Evolutionary conservation across 2,329 filamentous ascomycete species (phyloP).

Genomic region (Geosmithia morbida): DNA sequence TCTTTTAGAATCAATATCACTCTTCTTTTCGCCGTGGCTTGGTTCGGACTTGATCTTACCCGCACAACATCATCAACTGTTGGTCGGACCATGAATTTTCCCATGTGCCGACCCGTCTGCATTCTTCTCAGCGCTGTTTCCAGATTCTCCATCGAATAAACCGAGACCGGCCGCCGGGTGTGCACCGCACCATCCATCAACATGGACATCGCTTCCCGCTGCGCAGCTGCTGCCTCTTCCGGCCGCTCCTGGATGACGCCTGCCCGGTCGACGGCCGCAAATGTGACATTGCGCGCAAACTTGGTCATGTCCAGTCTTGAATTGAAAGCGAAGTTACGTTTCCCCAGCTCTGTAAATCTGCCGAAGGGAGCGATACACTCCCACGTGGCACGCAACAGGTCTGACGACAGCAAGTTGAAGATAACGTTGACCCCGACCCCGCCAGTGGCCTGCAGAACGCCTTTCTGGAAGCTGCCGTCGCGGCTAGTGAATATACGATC

Average conservation of each 20-base stretch:
- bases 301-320: slow-evolving; percentile 16
- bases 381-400: slow-evolving; percentile 16
- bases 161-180: slow-evolving; percentile 3
- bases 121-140: slow-evolving; percentile 7
- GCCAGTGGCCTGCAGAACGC: slow-evolving; percentile 10
- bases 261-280: slow-evolving; percentile 6
- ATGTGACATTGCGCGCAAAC: slow-evolving; percentile 13
- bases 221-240: not conserved
- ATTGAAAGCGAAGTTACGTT: slow-evolving; percentile 18
- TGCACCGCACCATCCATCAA: not conserved
- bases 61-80: slow-evolving; percentile 6
- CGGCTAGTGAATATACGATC: slow-evolving; percentile 13
- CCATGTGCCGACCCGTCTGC: slow-evolving; percentile 7
- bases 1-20: not conserved
- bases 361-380: slow-evolving; percentile 19
- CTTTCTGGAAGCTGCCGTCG: slow-evolving; percentile 10
- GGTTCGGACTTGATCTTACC: not conserved
- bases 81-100: slow-evolving; percentile 13
- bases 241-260: not conserved
- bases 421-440: slow-evolving; percentile 16
- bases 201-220: slow-evolving; percentile 1
- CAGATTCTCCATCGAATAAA: slow-evolving; percentile 4
- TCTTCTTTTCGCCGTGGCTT: not conserved
- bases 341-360: slow-evolving; percentile 23
- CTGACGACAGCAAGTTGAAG: slow-evolving; percentile 14